A percentile compares a stretch with the other conserved stretches of the same genome.
Evolutionary conservation across 176 grass and related monocot species (phyloP).

Genomic region (Dendrocalamus sinicus): DNA sequence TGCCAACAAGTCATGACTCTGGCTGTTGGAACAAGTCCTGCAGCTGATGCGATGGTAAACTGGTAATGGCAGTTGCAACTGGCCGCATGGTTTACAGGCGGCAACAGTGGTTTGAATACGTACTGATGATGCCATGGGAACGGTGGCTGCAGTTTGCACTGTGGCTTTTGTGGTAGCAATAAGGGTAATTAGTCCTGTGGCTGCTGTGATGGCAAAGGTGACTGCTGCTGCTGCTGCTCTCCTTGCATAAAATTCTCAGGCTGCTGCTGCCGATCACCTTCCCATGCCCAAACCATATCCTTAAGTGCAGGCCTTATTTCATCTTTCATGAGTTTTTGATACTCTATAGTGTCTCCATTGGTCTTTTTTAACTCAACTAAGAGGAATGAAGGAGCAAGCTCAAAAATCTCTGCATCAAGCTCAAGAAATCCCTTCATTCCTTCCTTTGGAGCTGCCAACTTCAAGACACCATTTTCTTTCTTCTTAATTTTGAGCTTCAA

Average conservation of each 20-base stretch:
- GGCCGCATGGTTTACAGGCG: not conserved
- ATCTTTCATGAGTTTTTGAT: slow-evolving; percentile 53
- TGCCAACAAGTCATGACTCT: slow-evolving; percentile 4
- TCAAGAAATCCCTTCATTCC: slow-evolving; percentile 65
- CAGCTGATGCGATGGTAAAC: not conserved
- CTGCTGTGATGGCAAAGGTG: slow-evolving; percentile 37
- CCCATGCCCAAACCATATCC: slow-evolving; percentile 58
- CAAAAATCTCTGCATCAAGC: slow-evolving; percentile 60
- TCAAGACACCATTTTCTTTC: slow-evolving; percentile 60
- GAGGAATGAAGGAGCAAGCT: slow-evolving; percentile 56
- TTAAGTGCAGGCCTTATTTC: slow-evolving; percentile 59
- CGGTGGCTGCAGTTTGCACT: not conserved
- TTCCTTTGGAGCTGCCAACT: slow-evolving; percentile 51
- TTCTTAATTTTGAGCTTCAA: slow-evolving; percentile 64
- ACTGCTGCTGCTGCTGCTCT: slow-evolving; percentile 22
- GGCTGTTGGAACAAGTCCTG: not conserved
- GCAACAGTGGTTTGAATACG: not conserved
- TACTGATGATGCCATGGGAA: not conserved
- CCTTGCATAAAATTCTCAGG: slow-evolving; percentile 13
- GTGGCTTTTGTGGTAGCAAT: slow-evolving; percentile 9
- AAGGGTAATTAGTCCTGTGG: not conserved
- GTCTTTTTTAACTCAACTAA: slow-evolving; percentile 59
- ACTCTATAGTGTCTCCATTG: slow-evolving; percentile 63
- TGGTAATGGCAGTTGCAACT: not conserved
- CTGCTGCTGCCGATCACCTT: slow-evolving; percentile 30